phyloP scores from a whole-genome alignment of 2,329 filamentous ascomycete species.

The Aureobasidium vineae region DNA sequence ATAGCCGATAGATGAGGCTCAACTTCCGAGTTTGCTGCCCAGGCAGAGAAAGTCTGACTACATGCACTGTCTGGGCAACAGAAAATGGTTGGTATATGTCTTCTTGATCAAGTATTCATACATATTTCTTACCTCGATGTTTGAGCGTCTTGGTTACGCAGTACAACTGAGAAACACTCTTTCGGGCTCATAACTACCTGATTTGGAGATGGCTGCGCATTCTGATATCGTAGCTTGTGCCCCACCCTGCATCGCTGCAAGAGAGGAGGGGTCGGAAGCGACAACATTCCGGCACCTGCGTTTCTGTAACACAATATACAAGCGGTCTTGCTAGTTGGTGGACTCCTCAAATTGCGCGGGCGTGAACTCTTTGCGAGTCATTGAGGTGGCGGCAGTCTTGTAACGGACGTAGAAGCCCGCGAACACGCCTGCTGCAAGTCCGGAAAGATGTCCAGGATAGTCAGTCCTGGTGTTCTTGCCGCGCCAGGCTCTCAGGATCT shows the following conservation, averaged over 20 bases:
- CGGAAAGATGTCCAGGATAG: slow-evolving; percentile 41
- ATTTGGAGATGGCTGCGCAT: background rate
- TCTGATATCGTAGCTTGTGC: background rate
- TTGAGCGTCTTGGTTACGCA: background rate
- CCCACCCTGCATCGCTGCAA: background rate
- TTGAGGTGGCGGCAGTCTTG: slow-evolving; percentile 18
- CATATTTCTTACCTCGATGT: background rate
- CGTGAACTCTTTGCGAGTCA: slow-evolving; percentile 15
- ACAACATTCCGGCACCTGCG: too few relatives aligned
- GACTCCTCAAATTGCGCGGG: background rate
- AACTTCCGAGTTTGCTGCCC: slow-evolving; percentile 12
- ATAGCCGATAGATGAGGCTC: background rate
- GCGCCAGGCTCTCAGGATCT: slow-evolving; percentile 33
- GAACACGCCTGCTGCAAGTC: slow-evolving; percentile 33
- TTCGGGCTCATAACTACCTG: background rate
- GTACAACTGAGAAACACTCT: background rate
- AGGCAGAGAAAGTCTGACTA: slow-evolving; percentile 2
- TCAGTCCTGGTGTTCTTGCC: slow-evolving; percentile 35
- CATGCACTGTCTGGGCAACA: background rate
- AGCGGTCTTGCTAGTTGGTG: background rate
- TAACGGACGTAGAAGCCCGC: slow-evolving; percentile 29
- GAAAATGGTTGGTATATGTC: background rate
- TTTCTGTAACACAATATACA: background rate
- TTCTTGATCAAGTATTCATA: background rate
- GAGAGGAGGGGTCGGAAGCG: background rate